Base-by-base conservation (phyloP, 129 eudicot genomes). In the Saussurea involucrata region DNA sequence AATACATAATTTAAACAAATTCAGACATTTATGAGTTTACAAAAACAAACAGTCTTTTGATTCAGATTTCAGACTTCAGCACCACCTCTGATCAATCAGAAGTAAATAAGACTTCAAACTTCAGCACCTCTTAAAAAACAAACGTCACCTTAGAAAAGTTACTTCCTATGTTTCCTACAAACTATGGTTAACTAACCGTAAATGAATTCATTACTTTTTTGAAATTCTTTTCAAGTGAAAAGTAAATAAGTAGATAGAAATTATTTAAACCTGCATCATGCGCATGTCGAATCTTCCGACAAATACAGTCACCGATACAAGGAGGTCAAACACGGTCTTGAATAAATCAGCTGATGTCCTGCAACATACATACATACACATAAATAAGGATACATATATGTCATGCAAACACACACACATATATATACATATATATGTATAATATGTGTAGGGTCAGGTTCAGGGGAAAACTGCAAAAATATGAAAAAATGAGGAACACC, bases 281-380 rank as follows among this genome's bases (percentile, higher is more conserved):
- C 98, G 96, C 98, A 95, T 95, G 77, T 95, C 98, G 80, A 95
- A 95, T 63, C 98, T 94, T 79, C 98, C 98, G 80, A 95, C 97
- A 82, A 95, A 95, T 71, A 95, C 96, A 25, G 98, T 92, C 73
- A 95, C 97, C 10, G 98, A 95, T 49, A 95, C 98, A 66, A 95
- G 89, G 78, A 95, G 96, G 81, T 95, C 98, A 81, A 95, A 95
- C 49, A 88, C 96, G 6, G 98, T 95, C 88, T 95, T 95, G 71
- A 95, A 91, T 37, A 95, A 90, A 88, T 95, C 98, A 82, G 98
- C 97, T 58, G 98, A 95, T 29, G 98, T 95, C 85, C 98, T 95
- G 88, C 81, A 88, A 69, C 72, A 80, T 58, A 71, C 17, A 24
- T 63, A 63, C 5, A 34, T 25, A 64, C 15, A 53, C 15, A 36